A percentile compares a stretch with the other conserved stretches of the same genome.
These are phyloP conservation scores for Trichoderma oligosporum DNA, from an alignment of 2,329 filamentous ascomycete species.

Conservation along the genomic window DNA sequence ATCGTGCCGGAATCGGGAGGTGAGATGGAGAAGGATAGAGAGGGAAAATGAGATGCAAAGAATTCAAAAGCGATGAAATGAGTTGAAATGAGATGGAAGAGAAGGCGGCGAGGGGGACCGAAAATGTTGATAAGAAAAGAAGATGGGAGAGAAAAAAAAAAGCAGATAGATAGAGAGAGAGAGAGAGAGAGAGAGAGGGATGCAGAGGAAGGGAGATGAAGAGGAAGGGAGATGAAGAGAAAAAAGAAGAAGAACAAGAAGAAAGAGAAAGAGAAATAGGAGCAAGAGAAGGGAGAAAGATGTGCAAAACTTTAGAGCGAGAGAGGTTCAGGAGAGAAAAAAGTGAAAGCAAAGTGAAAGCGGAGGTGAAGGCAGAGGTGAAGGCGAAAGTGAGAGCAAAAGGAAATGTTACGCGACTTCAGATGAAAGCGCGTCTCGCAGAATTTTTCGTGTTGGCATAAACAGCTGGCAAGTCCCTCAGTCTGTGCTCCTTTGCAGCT, in stretches of 20 bases:
- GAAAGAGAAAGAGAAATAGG: not conserved
- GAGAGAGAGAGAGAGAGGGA: not conserved
- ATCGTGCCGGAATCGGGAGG: slow-evolving; percentile 13
- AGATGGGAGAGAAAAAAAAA: not conserved
- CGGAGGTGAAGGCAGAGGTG: not conserved
- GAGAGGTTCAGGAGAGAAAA: not conserved
- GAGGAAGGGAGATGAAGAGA: not conserved
- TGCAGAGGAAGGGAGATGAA: too few species aligned
- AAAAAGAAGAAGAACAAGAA: not conserved
- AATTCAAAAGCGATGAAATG: not conserved
- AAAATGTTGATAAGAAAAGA: not conserved
- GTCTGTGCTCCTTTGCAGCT: not conserved
- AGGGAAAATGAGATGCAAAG: not conserved
- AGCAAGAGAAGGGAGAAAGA: not conserved
- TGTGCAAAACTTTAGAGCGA: not conserved
- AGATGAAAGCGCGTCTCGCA: slow-evolving; percentile 3
- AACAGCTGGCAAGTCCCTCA: slow-evolving; percentile 18
- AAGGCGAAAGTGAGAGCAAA: too few species aligned
- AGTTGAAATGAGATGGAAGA: not conserved
- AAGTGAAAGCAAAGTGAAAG: slow-evolving; percentile 12
- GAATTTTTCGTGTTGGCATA: not conserved
- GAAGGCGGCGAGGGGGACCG: not conserved
- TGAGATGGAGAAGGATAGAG: not conserved
- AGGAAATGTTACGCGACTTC: not conserved
- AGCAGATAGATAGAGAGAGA: too few species aligned